Percentiles rank a stretch among this genome's conserved stretches.
These are phyloP conservation scores for Puya raimondii DNA, from an alignment of 176 grass and related monocot species.

Conservation along the genomic window DNA sequence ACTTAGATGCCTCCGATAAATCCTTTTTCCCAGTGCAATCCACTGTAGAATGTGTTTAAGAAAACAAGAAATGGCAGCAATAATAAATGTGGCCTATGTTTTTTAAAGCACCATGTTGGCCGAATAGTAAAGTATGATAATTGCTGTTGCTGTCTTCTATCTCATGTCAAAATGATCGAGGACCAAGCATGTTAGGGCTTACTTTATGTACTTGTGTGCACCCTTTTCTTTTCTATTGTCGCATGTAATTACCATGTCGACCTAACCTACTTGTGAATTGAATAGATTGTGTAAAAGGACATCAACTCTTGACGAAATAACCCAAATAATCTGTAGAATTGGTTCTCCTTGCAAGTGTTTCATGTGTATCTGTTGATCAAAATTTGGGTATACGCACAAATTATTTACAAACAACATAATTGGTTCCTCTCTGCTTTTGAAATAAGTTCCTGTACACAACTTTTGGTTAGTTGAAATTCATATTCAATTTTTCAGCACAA, in stretches of 20 bases:
- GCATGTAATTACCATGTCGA: background rate
- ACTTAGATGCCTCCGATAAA: too few relatives aligned
- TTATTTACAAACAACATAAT: too few relatives aligned
- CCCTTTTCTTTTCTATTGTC: background rate
- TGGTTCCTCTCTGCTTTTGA: constrained; percentile 7
- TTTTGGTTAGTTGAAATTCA: constrained; percentile 25
- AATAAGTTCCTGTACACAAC: background rate
- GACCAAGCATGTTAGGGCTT: background rate
- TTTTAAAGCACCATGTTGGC: too few relatives aligned
- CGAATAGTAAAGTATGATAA: background rate
- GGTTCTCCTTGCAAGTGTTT: background rate
- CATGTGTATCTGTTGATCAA: background rate
- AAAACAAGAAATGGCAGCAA: too few relatives aligned
- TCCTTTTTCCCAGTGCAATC: too few relatives aligned
- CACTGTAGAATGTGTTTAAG: too few relatives aligned
- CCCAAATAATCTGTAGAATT: background rate
- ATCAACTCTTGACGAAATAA: background rate
- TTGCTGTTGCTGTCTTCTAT: background rate
- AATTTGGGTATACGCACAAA: too few relatives aligned
- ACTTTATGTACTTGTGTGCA: background rate
- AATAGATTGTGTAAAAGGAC: background rate
- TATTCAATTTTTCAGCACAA: constrained; percentile 72
- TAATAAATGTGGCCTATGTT: too few relatives aligned
- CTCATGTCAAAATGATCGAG: background rate
- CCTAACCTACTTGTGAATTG: background rate